Conservation (phyloP, 2,329 filamentous ascomycete genomes). For the Teratosphaeria epicoccoides region DNA sequence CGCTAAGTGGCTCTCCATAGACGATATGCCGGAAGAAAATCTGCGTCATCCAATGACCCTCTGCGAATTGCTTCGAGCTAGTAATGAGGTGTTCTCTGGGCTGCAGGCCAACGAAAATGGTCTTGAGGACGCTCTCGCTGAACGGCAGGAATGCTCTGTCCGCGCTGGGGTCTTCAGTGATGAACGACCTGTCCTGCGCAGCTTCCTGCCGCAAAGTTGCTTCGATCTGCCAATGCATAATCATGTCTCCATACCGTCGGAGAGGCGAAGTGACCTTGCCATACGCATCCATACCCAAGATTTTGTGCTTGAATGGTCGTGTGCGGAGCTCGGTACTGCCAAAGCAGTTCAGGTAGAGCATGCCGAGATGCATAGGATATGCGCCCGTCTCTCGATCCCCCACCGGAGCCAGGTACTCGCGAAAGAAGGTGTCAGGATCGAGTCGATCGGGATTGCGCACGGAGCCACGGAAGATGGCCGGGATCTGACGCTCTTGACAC, state of each 20-base stretch:
- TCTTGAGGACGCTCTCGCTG: slow-evolving; percentile 35
- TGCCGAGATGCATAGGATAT: slow-evolving; percentile 28
- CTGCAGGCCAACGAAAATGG: slow-evolving; percentile 37
- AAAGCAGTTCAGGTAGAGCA: slow-evolving; percentile 31
- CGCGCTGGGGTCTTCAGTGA: slow-evolving; percentile 13
- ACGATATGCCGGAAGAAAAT: slow-evolving; percentile 46
- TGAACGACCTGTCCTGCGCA: slow-evolving; percentile 32
- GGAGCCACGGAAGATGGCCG: slow-evolving; percentile 39
- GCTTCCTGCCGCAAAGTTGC: slow-evolving; percentile 49
- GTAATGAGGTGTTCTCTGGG: slow-evolving; percentile 36
- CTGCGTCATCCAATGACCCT: slow-evolving; percentile 41
- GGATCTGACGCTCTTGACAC: slow-evolving; percentile 42
- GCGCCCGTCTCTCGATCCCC: slow-evolving; percentile 12
- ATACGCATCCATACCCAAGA: slow-evolving; percentile 44
- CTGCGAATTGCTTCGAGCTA: slow-evolving; percentile 25
- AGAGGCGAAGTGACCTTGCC: slow-evolving; percentile 51
- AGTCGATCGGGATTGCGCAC: slow-evolving; percentile 20
- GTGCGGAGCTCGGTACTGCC: slow-evolving; percentile 37
- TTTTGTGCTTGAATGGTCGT: slow-evolving; percentile 38
- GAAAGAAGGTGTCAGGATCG: slow-evolving; percentile 22
- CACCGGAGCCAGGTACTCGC: slow-evolving; percentile 29
- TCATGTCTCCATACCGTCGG: slow-evolving; percentile 49
- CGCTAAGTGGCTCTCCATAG: not conserved
- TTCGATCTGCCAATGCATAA: slow-evolving; percentile 56
- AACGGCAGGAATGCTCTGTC: slow-evolving; percentile 38